phyloP scores from a whole-genome alignment of 306 rosid genomes.

The Delonix regia region DNA sequence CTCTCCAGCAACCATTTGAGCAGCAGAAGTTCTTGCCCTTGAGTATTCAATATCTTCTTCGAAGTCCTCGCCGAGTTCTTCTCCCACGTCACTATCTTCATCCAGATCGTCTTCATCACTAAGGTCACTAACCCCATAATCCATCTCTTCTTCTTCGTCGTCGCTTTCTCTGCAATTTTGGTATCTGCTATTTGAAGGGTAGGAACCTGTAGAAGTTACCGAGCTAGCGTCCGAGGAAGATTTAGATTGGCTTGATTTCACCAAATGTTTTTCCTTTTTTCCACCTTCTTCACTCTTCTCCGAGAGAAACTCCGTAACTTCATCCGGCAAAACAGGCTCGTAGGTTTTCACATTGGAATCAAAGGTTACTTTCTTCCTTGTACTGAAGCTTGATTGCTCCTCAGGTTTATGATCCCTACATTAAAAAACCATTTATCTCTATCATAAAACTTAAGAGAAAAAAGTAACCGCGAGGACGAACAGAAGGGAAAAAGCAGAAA shows the following conservation, averaged over 20 bases:
- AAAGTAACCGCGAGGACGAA: not conserved
- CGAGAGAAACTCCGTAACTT: slow-evolving; percentile 34
- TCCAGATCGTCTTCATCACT: slow-evolving; percentile 51
- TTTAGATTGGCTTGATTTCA: slow-evolving; percentile 43
- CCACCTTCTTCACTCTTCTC: slow-evolving; percentile 37
- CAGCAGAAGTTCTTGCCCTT: slow-evolving; percentile 37
- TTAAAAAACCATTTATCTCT: slow-evolving; percentile 21
- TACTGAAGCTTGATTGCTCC: slow-evolving; percentile 51
- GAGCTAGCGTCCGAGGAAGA: slow-evolving; percentile 61
- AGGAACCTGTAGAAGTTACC: slow-evolving; percentile 45
- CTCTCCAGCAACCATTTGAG: slow-evolving; percentile 41
- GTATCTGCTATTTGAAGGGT: slow-evolving; percentile 65
- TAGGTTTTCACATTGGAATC: slow-evolving; percentile 78
- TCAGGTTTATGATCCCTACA: slow-evolving; percentile 54
- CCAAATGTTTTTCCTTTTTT: slow-evolving; percentile 28
- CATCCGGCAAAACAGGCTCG: slow-evolving; percentile 56
- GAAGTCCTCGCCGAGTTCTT: slow-evolving; percentile 37
- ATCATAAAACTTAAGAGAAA: slow-evolving; percentile 3
- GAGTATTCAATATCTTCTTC: slow-evolving; percentile 37
- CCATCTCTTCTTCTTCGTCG: slow-evolving; percentile 52
- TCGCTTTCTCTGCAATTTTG: slow-evolving; percentile 69
- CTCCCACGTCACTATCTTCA: slow-evolving; percentile 48
- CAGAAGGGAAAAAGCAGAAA: not conserved
- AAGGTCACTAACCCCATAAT: slow-evolving; percentile 52
- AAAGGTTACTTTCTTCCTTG: slow-evolving; percentile 78